Base-by-base conservation (phyloP, 805 yeast genomes). In the Yarrowia bubula region DNA sequence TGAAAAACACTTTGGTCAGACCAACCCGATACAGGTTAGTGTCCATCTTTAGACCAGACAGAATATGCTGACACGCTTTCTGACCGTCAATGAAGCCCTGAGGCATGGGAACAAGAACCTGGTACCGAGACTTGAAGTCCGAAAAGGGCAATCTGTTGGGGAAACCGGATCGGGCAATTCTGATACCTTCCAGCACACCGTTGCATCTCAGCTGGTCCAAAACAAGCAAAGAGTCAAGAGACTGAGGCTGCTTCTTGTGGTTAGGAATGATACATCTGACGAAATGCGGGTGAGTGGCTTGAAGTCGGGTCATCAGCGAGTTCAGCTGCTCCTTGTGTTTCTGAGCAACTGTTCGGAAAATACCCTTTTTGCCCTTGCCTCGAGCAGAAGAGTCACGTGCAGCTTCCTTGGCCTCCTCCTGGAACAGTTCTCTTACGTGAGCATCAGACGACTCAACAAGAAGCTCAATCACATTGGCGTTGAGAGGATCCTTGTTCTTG, bases 121-220 rank as follows among this genome's bases (percentile, higher is more conserved):
- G 83, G 74, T 95, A 95, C 64, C 97, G 81, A 42, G 79, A 81
- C 61, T 83, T 84, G 76, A 95, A 95, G 55, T 90, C 93, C 50
- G 86, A 84, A 75, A 92, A 93, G 33, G 86, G 84, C 73, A 93
- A 85, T 69, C 97, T 84, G 75, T 95, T 95, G 5, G 99, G 99
- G 75, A 88, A 95, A 1, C 99, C 99, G 8, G 97, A 91, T 69
- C 99, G 83, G 0, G 98, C 97, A 67, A 95, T 95, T 75, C 99
- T 83, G 35, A 95, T 95, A 67, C 99, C 99, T 79, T 95, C 99
- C 61, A 95, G 78, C 14, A 95, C 99, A 83, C 99, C 99, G 73
- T 95, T 95, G 73, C 98, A 95, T 68, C 97, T 81, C 68, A 95
- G 80, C 76, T 95, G 99, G 62, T 89, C 93, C 50, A 95, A 78